Evolutionary conservation across 768 basidiomycete species (phyloP).

Genomic region (Mycena metata): DNA sequence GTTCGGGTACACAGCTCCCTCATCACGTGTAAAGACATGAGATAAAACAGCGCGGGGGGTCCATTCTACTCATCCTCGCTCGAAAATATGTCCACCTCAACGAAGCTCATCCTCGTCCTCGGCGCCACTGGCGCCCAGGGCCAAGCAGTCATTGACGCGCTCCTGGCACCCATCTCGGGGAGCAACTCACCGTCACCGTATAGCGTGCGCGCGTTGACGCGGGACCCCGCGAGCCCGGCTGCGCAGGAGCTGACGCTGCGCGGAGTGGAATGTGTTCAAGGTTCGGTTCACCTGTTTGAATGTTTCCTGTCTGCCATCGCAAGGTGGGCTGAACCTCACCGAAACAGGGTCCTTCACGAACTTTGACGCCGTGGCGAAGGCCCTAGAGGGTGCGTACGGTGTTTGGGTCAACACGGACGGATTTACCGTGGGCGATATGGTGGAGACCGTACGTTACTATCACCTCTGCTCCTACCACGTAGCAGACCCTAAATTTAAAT

Average conservation of each 20-base stretch:
- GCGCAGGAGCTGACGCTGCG: conserved; percentile 51
- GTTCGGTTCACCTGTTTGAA: conserved; percentile 42
- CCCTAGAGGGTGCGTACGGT: conserved; percentile 53
- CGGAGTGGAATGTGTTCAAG: conserved; percentile 56
- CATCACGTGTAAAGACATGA: too few relatives aligned
- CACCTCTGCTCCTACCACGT: too few relatives aligned
- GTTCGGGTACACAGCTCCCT: too few relatives aligned
- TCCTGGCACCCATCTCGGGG: conserved; percentile 43
- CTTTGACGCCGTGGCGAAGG: conserved; percentile 44
- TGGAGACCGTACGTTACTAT: conserved; percentile 45
- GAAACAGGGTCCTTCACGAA: conserved; percentile 54
- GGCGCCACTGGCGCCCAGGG: conserved; percentile 65
- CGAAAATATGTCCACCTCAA: too few relatives aligned
- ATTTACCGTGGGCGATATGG: conserved; percentile 57
- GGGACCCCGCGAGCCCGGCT: conserved; percentile 48
- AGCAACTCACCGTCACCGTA: conserved; percentile 56
- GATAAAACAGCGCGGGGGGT: too few relatives aligned
- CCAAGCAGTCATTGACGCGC: conserved; percentile 52
- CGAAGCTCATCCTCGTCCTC: conserved; percentile 58
- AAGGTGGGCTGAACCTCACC: background rate
- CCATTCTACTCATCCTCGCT: too few relatives aligned
- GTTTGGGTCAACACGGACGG: conserved; percentile 57
- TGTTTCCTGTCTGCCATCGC: too few relatives aligned
- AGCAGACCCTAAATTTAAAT: too few relatives aligned
- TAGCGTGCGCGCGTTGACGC: conserved; percentile 56